A percentile compares a stretch with the other conserved stretches of the same genome.
Evolutionary conservation across 495 filamentous ascomycete genomes (phyloP).

Genomic region (Cairneyella variabilis): DNA sequence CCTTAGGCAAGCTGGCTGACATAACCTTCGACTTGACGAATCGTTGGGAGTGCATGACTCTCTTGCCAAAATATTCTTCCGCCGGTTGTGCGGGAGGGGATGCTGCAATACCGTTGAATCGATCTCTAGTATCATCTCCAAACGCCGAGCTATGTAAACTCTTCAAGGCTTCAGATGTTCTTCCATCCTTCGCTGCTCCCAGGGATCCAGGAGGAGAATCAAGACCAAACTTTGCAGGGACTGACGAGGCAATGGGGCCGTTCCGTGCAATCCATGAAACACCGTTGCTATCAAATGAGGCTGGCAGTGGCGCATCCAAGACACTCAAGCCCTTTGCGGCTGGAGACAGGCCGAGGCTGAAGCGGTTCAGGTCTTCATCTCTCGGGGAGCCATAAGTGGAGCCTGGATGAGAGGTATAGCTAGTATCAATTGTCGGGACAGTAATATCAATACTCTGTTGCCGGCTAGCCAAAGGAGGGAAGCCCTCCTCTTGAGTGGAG

Average conservation of each 20-base stretch:
- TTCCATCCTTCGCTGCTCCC: conserved; percentile 48
- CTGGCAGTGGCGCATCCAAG: conserved; percentile 90
- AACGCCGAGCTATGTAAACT: conserved; percentile 83
- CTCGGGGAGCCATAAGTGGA: conserved; percentile 87
- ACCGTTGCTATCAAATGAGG: conserved; percentile 95
- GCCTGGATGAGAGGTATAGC: conserved; percentile 67
- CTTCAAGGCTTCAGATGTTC: conserved; percentile 70
- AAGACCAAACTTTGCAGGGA: conserved; percentile 87
- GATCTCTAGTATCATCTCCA: conserved; percentile 57
- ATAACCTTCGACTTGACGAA: conserved; percentile 70
- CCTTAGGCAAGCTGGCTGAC: conserved; percentile 72
- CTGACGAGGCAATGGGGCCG: conserved; percentile 87
- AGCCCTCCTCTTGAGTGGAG: conserved; percentile 36
- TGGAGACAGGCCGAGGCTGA: conserved; percentile 72
- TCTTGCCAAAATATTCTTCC: conserved; percentile 64
- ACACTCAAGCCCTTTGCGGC: conserved; percentile 68
- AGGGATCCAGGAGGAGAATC: conserved; percentile 83
- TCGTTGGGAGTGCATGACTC: conserved; percentile 83
- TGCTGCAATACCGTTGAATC: conserved; percentile 52
- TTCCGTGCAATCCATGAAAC: conserved; percentile 87
- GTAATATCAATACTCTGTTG: conserved; percentile 45
- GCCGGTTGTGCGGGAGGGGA: conserved; percentile 54
- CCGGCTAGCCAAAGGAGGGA: conserved; percentile 40
- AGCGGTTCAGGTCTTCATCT: conserved; percentile 57
- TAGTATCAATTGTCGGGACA: conserved; percentile 77